A percentile compares a stretch with the other conserved stretches of the same genome.
Conservation (phyloP, 768 basidiomycete species). For the Phanerochaete sordida region DNA sequence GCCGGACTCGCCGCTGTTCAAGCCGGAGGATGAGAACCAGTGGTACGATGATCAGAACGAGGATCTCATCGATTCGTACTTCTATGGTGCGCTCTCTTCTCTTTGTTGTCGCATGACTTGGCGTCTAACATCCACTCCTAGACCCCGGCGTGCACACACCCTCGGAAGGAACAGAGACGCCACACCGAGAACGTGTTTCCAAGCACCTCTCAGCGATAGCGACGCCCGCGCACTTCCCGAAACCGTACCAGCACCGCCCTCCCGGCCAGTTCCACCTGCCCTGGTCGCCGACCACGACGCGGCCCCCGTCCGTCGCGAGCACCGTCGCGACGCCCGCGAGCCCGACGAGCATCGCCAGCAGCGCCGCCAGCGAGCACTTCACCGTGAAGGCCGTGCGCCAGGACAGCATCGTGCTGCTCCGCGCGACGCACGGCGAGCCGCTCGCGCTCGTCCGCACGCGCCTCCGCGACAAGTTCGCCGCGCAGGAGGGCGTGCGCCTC, state of each 20-base stretch:
- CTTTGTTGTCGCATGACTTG: neutral
- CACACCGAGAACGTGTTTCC: conserved; percentile 4
- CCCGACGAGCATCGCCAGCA: conserved; percentile 30
- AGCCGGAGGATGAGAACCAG: conserved; percentile 14
- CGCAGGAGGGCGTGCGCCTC: conserved; percentile 54
- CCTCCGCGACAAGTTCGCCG: conserved; percentile 64
- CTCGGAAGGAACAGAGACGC: conserved; percentile 5
- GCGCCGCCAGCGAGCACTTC: conserved; percentile 29
- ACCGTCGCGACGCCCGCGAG: conserved; percentile 11
- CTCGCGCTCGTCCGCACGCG: conserved; percentile 52
- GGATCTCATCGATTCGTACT: conserved; percentile 39
- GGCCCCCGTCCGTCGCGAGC: conserved; percentile 12
- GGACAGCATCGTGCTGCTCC: conserved; percentile 60
- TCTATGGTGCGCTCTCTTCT: conserved; percentile 30
- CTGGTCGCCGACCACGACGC: conserved; percentile 24
- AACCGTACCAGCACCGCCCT: conserved; percentile 28
- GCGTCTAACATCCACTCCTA: neutral
- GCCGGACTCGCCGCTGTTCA: neutral
- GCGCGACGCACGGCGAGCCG: conserved; percentile 42
- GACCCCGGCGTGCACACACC: neutral
- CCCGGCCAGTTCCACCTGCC: conserved; percentile 26
- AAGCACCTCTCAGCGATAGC: conserved; percentile 20
- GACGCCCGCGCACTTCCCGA: conserved; percentile 27
- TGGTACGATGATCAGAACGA: conserved; percentile 26
- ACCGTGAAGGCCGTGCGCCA: conserved; percentile 65